phyloP scores from a whole-genome alignment of 2,329 filamentous ascomycete species.

The Penicillium sp. region DNA sequence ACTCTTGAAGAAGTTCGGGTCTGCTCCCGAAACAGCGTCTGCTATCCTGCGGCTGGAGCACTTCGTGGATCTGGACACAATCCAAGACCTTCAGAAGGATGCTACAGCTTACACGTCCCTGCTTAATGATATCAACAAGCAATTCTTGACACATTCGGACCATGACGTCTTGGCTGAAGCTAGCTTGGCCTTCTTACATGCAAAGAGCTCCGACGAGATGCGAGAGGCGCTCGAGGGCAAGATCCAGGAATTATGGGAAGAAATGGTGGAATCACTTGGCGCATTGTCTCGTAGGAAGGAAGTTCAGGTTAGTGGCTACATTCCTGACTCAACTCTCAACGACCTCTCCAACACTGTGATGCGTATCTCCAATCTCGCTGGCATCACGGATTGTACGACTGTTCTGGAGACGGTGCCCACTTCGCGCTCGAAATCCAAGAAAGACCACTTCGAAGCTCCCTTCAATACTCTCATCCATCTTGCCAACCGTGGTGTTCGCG shows the following conservation, averaged over 20 bases:
- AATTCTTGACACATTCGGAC: conserved; percentile 90
- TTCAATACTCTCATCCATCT: conserved; percentile 68
- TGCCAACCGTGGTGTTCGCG: conserved; percentile 67
- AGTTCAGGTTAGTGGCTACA: conserved; percentile 64
- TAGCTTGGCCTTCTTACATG: conserved; percentile 74
- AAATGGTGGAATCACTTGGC: conserved; percentile 67
- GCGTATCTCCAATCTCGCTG: conserved; percentile 75
- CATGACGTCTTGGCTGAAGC: conserved; percentile 80
- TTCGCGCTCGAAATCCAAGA: conserved; percentile 36
- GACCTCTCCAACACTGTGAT: conserved; percentile 69
- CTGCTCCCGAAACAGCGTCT: conserved; percentile 79
- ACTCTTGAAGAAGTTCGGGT: conserved; percentile 87
- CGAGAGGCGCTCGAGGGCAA: conserved; percentile 80
- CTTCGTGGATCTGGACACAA: conserved; percentile 77
- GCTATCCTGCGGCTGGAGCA: conserved; percentile 82
- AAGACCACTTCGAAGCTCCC: conserved; percentile 39
- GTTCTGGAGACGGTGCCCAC: conserved; percentile 59
- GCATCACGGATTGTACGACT: conserved; percentile 71
- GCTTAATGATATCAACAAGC: conserved; percentile 85
- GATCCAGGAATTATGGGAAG: conserved; percentile 79
- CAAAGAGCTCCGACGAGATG: conserved; percentile 79
- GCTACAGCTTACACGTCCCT: conserved; percentile 73
- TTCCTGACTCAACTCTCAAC: conserved; percentile 61
- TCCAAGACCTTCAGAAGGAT: conserved; percentile 84
- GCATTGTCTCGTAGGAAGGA: conserved; percentile 67